Conservation (phyloP, 495 filamentous ascomycete genomes). For the Aeminium ludgeri region DNA sequence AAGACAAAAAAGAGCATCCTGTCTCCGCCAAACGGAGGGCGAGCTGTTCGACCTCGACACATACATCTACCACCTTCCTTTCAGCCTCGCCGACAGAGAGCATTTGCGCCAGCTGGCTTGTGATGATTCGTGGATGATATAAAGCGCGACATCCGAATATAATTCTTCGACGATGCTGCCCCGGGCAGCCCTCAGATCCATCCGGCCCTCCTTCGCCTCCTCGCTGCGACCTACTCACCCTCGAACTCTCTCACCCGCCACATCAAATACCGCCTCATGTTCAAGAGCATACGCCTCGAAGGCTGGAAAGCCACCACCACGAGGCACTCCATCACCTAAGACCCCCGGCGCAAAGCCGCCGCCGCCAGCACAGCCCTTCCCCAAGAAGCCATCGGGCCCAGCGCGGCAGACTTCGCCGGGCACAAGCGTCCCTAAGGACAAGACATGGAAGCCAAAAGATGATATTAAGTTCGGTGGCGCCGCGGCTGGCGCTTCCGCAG, state of each 20-base stretch:
- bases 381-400: not conserved
- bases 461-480: constrained; percentile 11
- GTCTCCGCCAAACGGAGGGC: too few species aligned
- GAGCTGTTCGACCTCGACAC: too few species aligned
- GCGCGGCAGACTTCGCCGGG: constrained; percentile 13
- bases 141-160: too few species aligned
- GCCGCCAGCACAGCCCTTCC: not conserved
- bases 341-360: not conserved
- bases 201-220: constrained; percentile 1
- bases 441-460: constrained; percentile 18
- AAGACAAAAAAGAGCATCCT: too few species aligned
- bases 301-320: constrained; percentile 1
- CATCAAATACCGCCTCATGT: constrained; percentile 3
- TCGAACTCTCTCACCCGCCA: constrained; percentile 2
- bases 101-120: too few species aligned
- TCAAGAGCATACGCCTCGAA: constrained; percentile 10
- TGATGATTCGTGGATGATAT: too few species aligned
- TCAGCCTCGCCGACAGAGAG: too few species aligned
- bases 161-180: too few species aligned
- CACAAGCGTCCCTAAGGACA: constrained; percentile 9
- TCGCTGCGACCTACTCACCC: not conserved
- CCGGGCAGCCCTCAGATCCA: constrained; percentile 10
- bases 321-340: not conserved
- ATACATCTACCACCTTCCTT: too few species aligned
- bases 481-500: not conserved